These are phyloP conservation scores for Lyophyllum atratum DNA, from an alignment of 768 basidiomycete genomes.

Conservation along the genomic window DNA sequence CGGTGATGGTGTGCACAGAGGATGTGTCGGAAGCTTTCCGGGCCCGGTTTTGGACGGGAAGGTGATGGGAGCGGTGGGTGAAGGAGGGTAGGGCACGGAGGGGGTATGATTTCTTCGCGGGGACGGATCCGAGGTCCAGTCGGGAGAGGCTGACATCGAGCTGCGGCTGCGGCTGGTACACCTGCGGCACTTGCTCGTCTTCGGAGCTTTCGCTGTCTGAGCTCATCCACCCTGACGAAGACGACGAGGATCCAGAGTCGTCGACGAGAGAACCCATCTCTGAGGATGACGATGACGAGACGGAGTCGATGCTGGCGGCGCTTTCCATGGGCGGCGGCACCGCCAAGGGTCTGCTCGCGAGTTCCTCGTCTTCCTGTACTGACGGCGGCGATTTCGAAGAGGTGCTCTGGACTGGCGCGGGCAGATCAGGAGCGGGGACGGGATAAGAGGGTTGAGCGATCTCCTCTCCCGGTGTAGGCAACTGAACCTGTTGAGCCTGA, in stretches of 20 bases:
- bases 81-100: constrained; percentile 49
- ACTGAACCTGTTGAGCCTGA: constrained; percentile 39
- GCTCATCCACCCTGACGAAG: constrained; percentile 52
- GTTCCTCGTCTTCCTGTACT: constrained; percentile 36
- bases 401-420: constrained; percentile 30
- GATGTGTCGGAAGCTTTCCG: constrained; percentile 55
- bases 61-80: constrained; percentile 34
- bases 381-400: constrained; percentile 59
- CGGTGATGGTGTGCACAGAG: constrained; percentile 49
- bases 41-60: constrained; percentile 27
- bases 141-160: constrained; percentile 25
- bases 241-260: constrained; percentile 62
- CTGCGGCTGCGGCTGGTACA: constrained; percentile 30
- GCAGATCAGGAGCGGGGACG: constrained; percentile 30
- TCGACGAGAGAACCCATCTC: constrained; percentile 68
- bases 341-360: constrained; percentile 27
- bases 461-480: constrained; percentile 43
- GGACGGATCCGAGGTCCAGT: constrained; percentile 19
- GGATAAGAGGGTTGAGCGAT: constrained; percentile 35
- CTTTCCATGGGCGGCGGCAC: constrained; percentile 42
- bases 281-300: constrained; percentile 46
- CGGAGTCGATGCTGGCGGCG: constrained; percentile 41
- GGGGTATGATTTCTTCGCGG: constrained; percentile 44
- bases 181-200: constrained; percentile 34
- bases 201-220: constrained; percentile 53